Conservation (phyloP, 2,329 filamentous ascomycete species). For the Cladosporium oxysporum region DNA sequence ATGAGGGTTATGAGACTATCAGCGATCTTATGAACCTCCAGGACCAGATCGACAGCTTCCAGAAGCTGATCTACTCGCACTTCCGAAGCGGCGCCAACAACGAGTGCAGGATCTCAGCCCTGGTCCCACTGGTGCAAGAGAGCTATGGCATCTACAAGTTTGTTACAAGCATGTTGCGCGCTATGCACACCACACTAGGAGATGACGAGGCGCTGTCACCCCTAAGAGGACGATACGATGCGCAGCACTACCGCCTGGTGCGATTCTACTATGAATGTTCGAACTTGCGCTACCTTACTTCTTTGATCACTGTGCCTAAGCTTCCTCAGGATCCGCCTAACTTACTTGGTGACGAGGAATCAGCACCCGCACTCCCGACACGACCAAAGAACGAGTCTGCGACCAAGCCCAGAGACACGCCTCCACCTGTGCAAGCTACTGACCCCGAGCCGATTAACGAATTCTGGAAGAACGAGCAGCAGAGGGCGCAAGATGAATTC, state of each 20-base stretch:
- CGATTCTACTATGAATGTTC: conserved; percentile 99
- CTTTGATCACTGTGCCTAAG: conserved; percentile 93
- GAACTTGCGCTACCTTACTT: conserved; percentile 93
- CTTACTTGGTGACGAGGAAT: conserved; percentile 75
- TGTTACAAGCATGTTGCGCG: conserved; percentile 97
- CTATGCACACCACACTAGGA: conserved; percentile 89
- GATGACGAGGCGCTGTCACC: conserved; percentile 91
- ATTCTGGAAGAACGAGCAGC: conserved; percentile 94
- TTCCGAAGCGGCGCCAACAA: conserved; percentile 91
- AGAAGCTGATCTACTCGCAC: conserved; percentile 97
- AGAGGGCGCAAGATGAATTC: conserved; percentile 89
- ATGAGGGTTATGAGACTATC: conserved; percentile 96
- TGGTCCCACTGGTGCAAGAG: conserved; percentile 93
- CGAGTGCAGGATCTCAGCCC: conserved; percentile 90
- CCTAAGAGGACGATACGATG: conserved; percentile 84
- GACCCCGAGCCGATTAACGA: conserved; percentile 95
- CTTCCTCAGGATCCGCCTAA: conserved; percentile 92
- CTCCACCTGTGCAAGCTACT: conserved; percentile 66
- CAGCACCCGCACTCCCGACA: conserved; percentile 77
- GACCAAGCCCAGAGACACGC: conserved; percentile 69
- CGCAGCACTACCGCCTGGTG: conserved; percentile 92
- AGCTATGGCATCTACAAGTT: conserved; percentile 99
- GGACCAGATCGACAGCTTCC: conserved; percentile 97
- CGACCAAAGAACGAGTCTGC: conserved; percentile 67
- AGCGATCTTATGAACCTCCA: conserved; percentile 94